phyloP scores from a whole-genome alignment of 306 rosid species.

The Purshia tridentata region DNA sequence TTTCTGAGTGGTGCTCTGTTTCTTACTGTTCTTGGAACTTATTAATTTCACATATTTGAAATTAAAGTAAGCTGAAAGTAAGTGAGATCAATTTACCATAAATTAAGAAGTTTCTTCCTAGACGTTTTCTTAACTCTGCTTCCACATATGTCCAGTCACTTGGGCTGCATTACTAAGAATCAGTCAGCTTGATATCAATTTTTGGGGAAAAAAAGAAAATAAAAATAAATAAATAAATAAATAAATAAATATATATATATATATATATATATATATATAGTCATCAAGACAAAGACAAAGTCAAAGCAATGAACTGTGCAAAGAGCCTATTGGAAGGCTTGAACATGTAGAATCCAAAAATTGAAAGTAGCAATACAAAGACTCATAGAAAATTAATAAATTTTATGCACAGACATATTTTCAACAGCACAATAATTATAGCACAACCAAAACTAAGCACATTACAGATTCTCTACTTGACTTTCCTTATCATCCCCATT shows the following conservation, averaged over 20 bases:
- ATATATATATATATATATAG: too few species aligned
- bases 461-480: background rate
- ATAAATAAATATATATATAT: too few species aligned
- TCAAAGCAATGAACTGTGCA: background rate
- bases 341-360: background rate
- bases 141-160: conserved; percentile 90
- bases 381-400: background rate
- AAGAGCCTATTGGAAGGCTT: background rate
- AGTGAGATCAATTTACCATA: conserved; percentile 47
- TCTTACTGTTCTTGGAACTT: background rate
- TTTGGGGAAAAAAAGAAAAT: conserved; percentile 13
- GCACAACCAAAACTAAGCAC: too few species aligned
- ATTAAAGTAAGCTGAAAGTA: conserved; percentile 12
- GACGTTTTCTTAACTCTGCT: conserved; percentile 73
- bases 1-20: background rate
- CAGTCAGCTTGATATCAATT: conserved; percentile 30
- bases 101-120: conserved; percentile 77
- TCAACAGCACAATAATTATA: background rate
- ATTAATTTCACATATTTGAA: background rate
- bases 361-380: background rate
- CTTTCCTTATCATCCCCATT: background rate
- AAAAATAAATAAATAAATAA: too few species aligned
- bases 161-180: conserved; percentile 59
- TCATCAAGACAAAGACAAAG: background rate
- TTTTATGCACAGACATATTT: background rate